phyloP scores from a whole-genome alignment of 164 flowering plant genomes.

The Magnolia officinalis region DNA sequence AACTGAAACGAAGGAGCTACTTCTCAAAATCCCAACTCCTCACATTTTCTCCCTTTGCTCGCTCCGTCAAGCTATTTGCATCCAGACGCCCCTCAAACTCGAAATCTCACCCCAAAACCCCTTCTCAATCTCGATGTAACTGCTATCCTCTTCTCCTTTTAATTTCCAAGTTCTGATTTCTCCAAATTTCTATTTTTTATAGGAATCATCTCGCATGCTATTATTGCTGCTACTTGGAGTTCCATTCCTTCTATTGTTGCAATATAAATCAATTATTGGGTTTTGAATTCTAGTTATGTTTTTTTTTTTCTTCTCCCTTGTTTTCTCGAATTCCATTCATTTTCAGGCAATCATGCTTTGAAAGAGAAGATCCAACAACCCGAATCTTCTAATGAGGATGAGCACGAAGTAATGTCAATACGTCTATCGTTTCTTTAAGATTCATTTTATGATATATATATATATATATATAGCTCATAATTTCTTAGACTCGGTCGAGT shows the following conservation, averaged over 20 bases:
- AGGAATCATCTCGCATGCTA: background rate
- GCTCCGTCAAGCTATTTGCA: conserved; percentile 34
- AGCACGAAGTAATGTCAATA: conserved; percentile 40
- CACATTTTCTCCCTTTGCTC: conserved; percentile 58
- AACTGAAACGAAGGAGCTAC: background rate
- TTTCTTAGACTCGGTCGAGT: too few species aligned
- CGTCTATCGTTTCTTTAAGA: background rate
- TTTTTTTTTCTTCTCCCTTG: background rate
- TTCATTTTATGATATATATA: too few species aligned
- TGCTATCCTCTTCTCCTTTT: background rate
- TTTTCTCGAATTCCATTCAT: background rate
- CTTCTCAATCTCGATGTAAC: conserved; percentile 31
- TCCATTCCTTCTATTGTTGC: background rate
- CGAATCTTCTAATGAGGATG: conserved; percentile 57
- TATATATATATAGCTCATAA: too few species aligned
- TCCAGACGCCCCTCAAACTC: conserved; percentile 24
- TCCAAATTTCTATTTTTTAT: background rate
- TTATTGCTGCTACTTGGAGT: background rate
- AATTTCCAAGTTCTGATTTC: background rate
- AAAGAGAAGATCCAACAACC: conserved; percentile 20
- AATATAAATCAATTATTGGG: background rate
- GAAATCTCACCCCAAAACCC: conserved; percentile 5
- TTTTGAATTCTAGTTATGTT: background rate
- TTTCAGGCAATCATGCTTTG: conserved; percentile 25
- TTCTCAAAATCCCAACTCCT: conserved; percentile 28